Evolutionary conservation across 1,139 yeast genomes (phyloP).

Genomic region (Lodderomyces margitis): DNA sequence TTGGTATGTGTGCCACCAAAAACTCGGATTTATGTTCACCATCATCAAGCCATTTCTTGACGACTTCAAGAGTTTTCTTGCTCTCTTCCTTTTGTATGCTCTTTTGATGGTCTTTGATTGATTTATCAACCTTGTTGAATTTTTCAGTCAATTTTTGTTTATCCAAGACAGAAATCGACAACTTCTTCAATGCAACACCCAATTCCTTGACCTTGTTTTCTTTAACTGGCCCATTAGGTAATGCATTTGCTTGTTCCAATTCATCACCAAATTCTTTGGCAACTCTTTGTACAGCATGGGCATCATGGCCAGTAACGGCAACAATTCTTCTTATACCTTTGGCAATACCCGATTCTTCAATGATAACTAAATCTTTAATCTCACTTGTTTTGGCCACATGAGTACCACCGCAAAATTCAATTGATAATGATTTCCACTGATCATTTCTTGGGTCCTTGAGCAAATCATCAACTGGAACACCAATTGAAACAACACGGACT

Average conservation of each 20-base stretch:
- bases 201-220: constrained; percentile 79
- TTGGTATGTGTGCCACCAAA: constrained; percentile 66
- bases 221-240: constrained; percentile 66
- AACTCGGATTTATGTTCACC: constrained; percentile 34
- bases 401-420: constrained; percentile 99
- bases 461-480: constrained; percentile 82
- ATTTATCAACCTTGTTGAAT: constrained; percentile 78
- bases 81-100: constrained; percentile 84
- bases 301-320: constrained; percentile 91
- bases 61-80: constrained; percentile 78
- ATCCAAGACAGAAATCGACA: constrained; percentile 76
- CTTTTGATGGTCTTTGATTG: constrained; percentile 84
- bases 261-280: constrained; percentile 69
- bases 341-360: constrained; percentile 97
- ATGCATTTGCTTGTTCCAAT: constrained; percentile 55
- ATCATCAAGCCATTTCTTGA: constrained; percentile 61
- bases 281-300: constrained; percentile 81
- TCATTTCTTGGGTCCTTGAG: constrained; percentile 64
- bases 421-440: constrained; percentile 74
- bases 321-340: constrained; percentile 98
- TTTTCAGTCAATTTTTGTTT: constrained; percentile 74
- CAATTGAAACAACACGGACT: constrained; percentile 95
- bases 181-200: constrained; percentile 80
- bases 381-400: constrained; percentile 92
- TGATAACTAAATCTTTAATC: constrained; percentile 81